Conservation (phyloP, 495 filamentous ascomycete genomes). For the Immersiella caudata region DNA sequence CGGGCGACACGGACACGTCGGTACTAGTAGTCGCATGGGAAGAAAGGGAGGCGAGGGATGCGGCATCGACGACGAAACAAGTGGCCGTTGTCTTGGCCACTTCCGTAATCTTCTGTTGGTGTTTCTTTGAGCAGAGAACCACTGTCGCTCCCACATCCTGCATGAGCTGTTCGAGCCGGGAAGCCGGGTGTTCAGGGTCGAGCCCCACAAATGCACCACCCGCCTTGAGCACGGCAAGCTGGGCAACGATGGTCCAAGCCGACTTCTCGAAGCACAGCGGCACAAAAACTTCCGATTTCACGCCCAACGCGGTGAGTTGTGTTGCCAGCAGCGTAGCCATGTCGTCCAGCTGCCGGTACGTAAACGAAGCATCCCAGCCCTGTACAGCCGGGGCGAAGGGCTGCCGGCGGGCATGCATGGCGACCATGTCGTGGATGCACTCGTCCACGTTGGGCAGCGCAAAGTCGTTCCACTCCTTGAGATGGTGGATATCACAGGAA, state of each 20-base stretch:
- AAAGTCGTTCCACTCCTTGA: constrained; percentile 28
- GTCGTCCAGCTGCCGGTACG: constrained; percentile 55
- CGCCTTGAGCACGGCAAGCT: constrained; percentile 59
- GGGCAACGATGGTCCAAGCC: constrained; percentile 56
- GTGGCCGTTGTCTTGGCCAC: constrained; percentile 5
- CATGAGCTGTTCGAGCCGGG: constrained; percentile 44
- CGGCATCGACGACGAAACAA: constrained; percentile 17
- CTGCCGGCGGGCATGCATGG: constrained; percentile 48
- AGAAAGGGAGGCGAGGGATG: constrained; percentile 8
- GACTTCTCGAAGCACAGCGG: constrained; percentile 63
- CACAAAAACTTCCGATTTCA: constrained; percentile 57
- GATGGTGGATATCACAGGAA: constrained; percentile 12
- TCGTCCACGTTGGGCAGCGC: constrained; percentile 29
- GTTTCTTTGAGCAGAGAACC: constrained; percentile 58
- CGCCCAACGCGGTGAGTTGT: constrained; percentile 40
- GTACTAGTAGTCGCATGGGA: background rate
- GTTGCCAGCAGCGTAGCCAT: constrained; percentile 41
- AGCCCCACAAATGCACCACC: constrained; percentile 62
- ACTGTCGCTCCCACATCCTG: constrained; percentile 26
- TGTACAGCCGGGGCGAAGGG: constrained; percentile 36
- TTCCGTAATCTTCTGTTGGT: constrained; percentile 20
- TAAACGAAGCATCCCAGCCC: constrained; percentile 62
- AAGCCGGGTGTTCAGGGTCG: constrained; percentile 57
- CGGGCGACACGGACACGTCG: constrained; percentile 17
- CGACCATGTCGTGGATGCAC: constrained; percentile 55